A percentile compares a stretch with the other conserved stretches of the same genome.
Evolutionary conservation across 352 stramenopile genomes (phyloP).

Genomic region (Phytophthora boehmeriae): DNA sequence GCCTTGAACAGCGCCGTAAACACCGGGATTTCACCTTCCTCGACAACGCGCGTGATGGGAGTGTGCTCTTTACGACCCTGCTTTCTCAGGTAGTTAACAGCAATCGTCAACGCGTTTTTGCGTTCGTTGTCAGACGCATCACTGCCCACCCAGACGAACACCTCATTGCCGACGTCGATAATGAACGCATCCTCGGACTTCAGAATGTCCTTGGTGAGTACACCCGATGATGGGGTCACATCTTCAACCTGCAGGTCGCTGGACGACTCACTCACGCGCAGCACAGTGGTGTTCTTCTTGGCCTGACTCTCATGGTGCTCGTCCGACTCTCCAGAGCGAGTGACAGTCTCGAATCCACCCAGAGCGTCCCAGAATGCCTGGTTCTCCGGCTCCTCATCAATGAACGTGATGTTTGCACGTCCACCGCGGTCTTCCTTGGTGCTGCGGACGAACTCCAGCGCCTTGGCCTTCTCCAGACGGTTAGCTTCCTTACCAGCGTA

Average conservation of each 20-base stretch:
- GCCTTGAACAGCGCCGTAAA: slow-evolving; percentile 89
- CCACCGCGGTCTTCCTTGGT: slow-evolving; percentile 86
- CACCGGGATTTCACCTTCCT: slow-evolving; percentile 80
- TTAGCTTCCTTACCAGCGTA: slow-evolving; percentile 81
- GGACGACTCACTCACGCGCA: slow-evolving; percentile 75
- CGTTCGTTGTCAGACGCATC: slow-evolving; percentile 83
- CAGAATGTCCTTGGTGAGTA: slow-evolving; percentile 82
- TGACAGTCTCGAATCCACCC: slow-evolving; percentile 83
- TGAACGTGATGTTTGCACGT: slow-evolving; percentile 81
- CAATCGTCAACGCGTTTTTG: slow-evolving; percentile 83
- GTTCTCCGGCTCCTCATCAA: slow-evolving; percentile 91
- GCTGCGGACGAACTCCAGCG: slow-evolving; percentile 88
- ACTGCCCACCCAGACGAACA: slow-evolving; percentile 94
- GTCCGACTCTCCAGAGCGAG: slow-evolving; percentile 61
- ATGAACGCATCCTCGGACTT: slow-evolving; percentile 93
- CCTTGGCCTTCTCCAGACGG: slow-evolving; percentile 92
- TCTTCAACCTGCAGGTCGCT: slow-evolving; percentile 62
- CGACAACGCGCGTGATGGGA: slow-evolving; percentile 82
- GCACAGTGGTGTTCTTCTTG: slow-evolving; percentile 74
- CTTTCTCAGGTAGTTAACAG: slow-evolving; percentile 86
- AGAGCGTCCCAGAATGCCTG: slow-evolving; percentile 92
- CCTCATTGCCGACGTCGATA: slow-evolving; percentile 86
- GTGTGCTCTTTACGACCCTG: slow-evolving; percentile 61
- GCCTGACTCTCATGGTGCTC: slow-evolving; percentile 64
- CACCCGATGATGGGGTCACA: slow-evolving; percentile 66